Percentiles rank a stretch among this genome's conserved stretches.
These are phyloP conservation scores for Fragaria vesca DNA, from an alignment of 306 rosid species.

Conservation along the genomic window DNA sequence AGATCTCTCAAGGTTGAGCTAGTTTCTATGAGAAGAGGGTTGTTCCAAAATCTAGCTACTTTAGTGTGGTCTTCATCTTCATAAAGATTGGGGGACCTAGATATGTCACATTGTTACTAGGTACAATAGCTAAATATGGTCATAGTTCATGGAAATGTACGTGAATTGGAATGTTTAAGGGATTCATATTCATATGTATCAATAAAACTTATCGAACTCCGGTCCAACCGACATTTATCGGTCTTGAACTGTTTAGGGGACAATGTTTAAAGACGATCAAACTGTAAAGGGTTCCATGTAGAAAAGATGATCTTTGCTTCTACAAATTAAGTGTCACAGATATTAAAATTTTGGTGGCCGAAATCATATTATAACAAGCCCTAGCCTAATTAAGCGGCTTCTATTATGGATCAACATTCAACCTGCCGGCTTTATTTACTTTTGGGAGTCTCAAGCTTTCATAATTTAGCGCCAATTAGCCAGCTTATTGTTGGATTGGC, in stretches of 20 bases:
- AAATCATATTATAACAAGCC: not conserved
- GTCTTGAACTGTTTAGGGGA: too few species aligned
- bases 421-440: not conserved
- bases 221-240: too few species aligned
- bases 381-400: not conserved
- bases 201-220: too few species aligned
- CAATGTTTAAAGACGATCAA: too few species aligned
- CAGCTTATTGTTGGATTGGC: not conserved
- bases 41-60: not conserved
- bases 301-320: not conserved
- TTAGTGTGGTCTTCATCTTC: not conserved
- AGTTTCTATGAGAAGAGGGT: not conserved
- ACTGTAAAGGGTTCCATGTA: not conserved
- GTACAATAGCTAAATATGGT: too few species aligned
- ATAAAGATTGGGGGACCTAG: not conserved
- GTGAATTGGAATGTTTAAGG: too few species aligned
- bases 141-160: too few species aligned
- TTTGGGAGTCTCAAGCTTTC: not conserved
- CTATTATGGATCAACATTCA: not conserved
- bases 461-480: not conserved
- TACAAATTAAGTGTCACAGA: not conserved
- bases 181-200: too few species aligned
- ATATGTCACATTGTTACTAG: not conserved
- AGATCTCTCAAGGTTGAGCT: too few species aligned
- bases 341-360: not conserved